These are phyloP conservation scores for Marchantia paleacea DNA, from an alignment of 225 moss, liverwort and hornwort species.

Conservation along the genomic window DNA sequence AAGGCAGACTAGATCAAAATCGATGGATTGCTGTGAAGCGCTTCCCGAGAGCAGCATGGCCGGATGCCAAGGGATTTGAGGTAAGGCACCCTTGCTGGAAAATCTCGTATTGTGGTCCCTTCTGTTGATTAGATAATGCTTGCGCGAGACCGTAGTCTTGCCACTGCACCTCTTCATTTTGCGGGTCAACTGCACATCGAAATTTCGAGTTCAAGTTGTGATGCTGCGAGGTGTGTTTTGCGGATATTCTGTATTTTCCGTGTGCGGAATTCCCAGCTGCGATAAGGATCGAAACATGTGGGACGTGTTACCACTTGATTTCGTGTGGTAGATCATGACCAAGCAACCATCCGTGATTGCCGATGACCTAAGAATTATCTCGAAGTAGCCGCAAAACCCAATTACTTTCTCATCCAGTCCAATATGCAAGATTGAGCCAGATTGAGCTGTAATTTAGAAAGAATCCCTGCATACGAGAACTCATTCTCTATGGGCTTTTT, in stretches of 20 bases:
- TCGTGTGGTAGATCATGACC: background rate
- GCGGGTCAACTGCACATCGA: background rate
- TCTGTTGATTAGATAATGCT: background rate
- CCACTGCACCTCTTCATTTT: background rate
- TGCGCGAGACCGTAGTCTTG: background rate
- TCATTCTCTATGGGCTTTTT: too few species aligned
- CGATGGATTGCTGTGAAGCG: constrained; percentile 95
- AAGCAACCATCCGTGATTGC: background rate
- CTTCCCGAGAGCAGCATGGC: constrained; percentile 96
- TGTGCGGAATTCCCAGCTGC: background rate
- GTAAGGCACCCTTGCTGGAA: constrained; percentile 35
- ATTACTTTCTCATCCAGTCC: too few species aligned
- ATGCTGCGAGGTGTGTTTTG: background rate
- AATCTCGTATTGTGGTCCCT: background rate
- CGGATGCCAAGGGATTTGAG: constrained; percentile 95
- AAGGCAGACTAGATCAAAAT: constrained; percentile 86
- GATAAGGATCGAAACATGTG: background rate
- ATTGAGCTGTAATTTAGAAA: too few species aligned
- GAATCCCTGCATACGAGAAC: too few species aligned
- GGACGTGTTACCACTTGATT: background rate
- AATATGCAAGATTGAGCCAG: too few species aligned
- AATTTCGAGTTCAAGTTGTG: background rate
- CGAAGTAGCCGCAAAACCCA: too few species aligned
- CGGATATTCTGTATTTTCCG: background rate
- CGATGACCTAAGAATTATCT: too few species aligned